phyloP scores from a whole-genome alignment of 495 filamentous ascomycete genomes.

The Chlorociboria aeruginascens region DNA sequence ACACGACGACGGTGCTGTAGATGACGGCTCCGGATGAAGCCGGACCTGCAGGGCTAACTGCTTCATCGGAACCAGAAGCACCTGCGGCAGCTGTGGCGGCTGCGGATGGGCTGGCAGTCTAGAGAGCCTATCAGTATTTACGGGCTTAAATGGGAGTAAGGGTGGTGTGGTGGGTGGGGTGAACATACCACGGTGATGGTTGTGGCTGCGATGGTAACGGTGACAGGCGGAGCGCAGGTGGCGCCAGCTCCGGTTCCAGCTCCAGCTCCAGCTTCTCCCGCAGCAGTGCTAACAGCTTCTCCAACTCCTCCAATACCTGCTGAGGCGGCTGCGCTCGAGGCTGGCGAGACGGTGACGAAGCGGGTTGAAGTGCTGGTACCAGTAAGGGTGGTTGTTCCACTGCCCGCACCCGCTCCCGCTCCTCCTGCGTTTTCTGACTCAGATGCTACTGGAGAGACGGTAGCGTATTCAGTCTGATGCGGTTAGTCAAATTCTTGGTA shows the following conservation, averaged over 20 bases:
- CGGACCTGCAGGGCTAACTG: background rate
- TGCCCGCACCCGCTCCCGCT: background rate
- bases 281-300: conserved; percentile 5
- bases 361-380: conserved; percentile 17
- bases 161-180: too few species aligned
- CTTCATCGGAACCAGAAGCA: background rate
- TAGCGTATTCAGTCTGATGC: too few species aligned
- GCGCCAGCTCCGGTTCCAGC: background rate
- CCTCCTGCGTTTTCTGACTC: background rate
- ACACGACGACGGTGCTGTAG: conserved; percentile 16
- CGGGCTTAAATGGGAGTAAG: conserved; percentile 2
- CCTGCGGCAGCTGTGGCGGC: conserved; percentile 2
- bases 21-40: conserved; percentile 1
- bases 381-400: conserved; percentile 15
- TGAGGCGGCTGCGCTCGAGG: conserved; percentile 6
- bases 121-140: conserved; percentile 4
- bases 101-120: conserved; percentile 16
- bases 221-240: conserved; percentile 23
- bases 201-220: conserved; percentile 21
- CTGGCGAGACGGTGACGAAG: conserved; percentile 16
- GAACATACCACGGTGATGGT: conserved; percentile 35
- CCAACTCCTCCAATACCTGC: conserved; percentile 16
- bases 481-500: too few species aligned
- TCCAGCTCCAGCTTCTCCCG: conserved; percentile 4
- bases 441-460: background rate